Percentiles rank a stretch among this genome's conserved stretches.
Evolutionary conservation across 805 yeast genomes (phyloP).

Genomic region (Phaffomyces antillensis): DNA sequence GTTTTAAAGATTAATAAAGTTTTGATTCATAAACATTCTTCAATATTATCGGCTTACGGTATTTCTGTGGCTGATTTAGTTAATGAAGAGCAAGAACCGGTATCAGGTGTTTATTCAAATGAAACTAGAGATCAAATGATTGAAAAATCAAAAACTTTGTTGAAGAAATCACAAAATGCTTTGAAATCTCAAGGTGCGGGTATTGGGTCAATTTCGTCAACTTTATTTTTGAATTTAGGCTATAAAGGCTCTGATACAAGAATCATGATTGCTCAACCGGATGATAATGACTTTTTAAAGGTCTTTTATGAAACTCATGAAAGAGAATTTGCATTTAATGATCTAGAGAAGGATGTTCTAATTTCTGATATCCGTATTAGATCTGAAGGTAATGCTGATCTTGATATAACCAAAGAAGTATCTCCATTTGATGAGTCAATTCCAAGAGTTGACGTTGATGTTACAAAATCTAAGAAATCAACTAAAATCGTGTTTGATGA

Average conservation of each 20-base stretch:
- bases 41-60: constrained; percentile 41
- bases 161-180: constrained; percentile 6
- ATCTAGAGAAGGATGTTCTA: constrained; percentile 26
- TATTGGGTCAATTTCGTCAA: constrained; percentile 18
- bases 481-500: constrained; percentile 28
- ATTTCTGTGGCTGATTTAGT: constrained; percentile 34
- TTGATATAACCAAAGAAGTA: constrained; percentile 8
- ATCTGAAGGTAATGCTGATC: constrained; percentile 23
- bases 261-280: constrained; percentile 25
- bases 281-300: constrained; percentile 19
- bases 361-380: constrained; percentile 30
- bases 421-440: constrained; percentile 21
- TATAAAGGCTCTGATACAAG: constrained; percentile 42
- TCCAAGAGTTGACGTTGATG: constrained; percentile 17
- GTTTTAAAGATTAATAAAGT: constrained; percentile 34
- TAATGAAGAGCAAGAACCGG: constrained; percentile 22
- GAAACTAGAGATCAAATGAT: constrained; percentile 11
- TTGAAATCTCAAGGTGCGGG: constrained; percentile 21
- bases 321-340: constrained; percentile 32
- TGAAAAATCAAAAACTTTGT: constrained; percentile 5
- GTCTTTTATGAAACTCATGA: constrained; percentile 26
- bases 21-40: constrained; percentile 39
- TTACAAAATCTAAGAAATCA: constrained; percentile 24
- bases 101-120: constrained; percentile 21
- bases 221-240: constrained; percentile 34